phyloP scores from a whole-genome alignment of 2,329 filamentous ascomycete genomes.

The Penicillium decumbens region DNA sequence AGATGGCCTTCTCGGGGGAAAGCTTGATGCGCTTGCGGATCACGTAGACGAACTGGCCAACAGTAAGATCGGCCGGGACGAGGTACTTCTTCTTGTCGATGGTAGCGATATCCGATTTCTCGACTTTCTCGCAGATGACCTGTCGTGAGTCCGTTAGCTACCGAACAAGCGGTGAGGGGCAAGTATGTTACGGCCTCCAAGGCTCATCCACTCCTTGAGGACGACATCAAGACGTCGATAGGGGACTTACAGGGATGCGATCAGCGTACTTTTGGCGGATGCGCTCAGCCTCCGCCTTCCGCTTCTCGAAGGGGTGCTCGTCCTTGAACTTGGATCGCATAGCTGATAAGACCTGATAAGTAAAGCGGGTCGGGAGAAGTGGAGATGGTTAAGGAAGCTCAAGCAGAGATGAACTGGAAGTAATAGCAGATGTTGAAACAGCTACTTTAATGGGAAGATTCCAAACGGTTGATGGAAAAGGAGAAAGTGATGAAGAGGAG shows the following conservation, averaged over 20 bases:
- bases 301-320: slow-evolving; percentile 99
- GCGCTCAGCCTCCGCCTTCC: slow-evolving; percentile 98
- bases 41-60: slow-evolving; percentile 99
- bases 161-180: slow-evolving; percentile 32
- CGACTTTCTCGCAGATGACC: slow-evolving; percentile 99
- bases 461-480: slow-evolving; percentile 13
- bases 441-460: slow-evolving; percentile 7
- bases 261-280: slow-evolving; percentile 99
- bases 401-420: slow-evolving; percentile 17
- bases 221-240: slow-evolving; percentile 1
- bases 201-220: neutral
- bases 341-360: slow-evolving; percentile 39
- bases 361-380: slow-evolving; percentile 21
- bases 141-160: slow-evolving; percentile 40
- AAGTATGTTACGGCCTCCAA: neutral
- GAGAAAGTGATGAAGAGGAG: slow-evolving; percentile 19
- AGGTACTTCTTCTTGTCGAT: slow-evolving; percentile 99
- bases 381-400: slow-evolving; percentile 6
- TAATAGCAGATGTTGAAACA: slow-evolving; percentile 12
- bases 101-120: slow-evolving; percentile 97
- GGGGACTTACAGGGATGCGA: slow-evolving; percentile 81
- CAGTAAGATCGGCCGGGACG: slow-evolving; percentile 92
- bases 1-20: slow-evolving; percentile 98
- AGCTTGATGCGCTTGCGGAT: slow-evolving; percentile 99
- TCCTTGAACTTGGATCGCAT: slow-evolving; percentile 99